Evolutionary conservation across 345 rosid species (phyloP), one percentile per base, ranked within the genome.

Genomic region (Lepidium aucheri): DNA sequence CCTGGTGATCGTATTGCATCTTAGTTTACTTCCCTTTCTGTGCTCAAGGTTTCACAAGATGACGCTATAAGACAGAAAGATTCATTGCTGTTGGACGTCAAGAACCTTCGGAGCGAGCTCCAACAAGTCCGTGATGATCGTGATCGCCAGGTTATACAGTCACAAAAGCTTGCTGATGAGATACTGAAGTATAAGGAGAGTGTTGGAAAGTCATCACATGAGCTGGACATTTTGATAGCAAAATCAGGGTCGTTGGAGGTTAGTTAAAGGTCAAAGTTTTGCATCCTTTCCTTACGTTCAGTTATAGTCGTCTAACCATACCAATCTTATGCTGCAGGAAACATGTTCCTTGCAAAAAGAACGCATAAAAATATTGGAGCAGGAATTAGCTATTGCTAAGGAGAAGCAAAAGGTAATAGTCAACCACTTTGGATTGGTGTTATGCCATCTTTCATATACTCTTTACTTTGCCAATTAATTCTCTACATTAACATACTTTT

Each of bases 71-170:
- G 56, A 50, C 86, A 76, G 71, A 94, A 88, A 63, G 92, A 88
- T 7, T 68, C 81, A 58, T 70, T 94, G 55, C 74, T 30, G 13
- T 72, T 52, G 70, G 99, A 94, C 75, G 84, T 88, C 6, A 81
- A 62, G 67, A 85, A 83, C 77, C 86, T 94, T 28, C 77, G 95
- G 3, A 85, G 76, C n/a, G 97, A 94, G 56, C 76, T 94, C 42
- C 95, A 86, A 74, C 83, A 83, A 75, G 93, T 85, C 3, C 81
- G 96, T 51, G 93, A 86, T 54, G 99, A 94, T 66, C 91, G 97
- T 69, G 97, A 94, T 73, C 83, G 82, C 60, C 91, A 84, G 16
- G 76, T 79, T 11, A 65, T 50, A 10, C 88, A 78, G 59, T 86
- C 86, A 59, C 85, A 90, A 53, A 73, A 76, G 39, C 71, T 88